Evolutionary conservation across 208 protist genomes (phyloP).

Genomic region (Leishmania turanica): DNA sequence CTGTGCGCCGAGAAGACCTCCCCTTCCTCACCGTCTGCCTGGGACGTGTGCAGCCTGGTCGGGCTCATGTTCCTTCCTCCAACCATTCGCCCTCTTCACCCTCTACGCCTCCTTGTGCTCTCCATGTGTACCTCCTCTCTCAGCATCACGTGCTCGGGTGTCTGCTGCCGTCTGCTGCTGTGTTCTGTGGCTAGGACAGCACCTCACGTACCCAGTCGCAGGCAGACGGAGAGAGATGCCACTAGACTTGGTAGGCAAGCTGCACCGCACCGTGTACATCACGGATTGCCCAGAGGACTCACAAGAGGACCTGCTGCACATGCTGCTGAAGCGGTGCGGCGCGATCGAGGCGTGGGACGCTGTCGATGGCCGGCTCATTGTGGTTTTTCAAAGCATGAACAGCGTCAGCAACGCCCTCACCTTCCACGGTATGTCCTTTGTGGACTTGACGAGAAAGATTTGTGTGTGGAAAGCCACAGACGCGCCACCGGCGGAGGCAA

Average conservation of each 20-base stretch:
- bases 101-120: not conserved
- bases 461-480: slow-evolving; percentile 82
- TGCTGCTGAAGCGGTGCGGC: slow-evolving; percentile 76
- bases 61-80: not conserved
- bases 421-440: slow-evolving; percentile 79
- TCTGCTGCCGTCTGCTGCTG: not conserved
- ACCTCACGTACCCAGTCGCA: not conserved
- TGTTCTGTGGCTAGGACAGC: not conserved
- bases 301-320: slow-evolving; percentile 71
- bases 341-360: slow-evolving; percentile 82
- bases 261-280: slow-evolving; percentile 89
- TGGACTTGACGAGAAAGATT: slow-evolving; percentile 60
- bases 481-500: slow-evolving; percentile 53
- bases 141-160: not conserved
- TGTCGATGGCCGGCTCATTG: slow-evolving; percentile 50
- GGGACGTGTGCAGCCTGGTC: no score
- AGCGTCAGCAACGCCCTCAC: slow-evolving; percentile 83
- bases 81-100: not conserved
- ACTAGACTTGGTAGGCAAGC: slow-evolving; percentile 81
- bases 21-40: not conserved
- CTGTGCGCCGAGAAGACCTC: not conserved
- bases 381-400: slow-evolving; percentile 83
- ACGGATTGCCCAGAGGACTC: slow-evolving; percentile 51
- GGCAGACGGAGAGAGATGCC: slow-evolving; percentile 38
- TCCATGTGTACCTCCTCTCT: not conserved